Evolutionary conservation across 2,329 filamentous ascomycete species (phyloP).

Genomic region (Penicillium sp.): DNA sequence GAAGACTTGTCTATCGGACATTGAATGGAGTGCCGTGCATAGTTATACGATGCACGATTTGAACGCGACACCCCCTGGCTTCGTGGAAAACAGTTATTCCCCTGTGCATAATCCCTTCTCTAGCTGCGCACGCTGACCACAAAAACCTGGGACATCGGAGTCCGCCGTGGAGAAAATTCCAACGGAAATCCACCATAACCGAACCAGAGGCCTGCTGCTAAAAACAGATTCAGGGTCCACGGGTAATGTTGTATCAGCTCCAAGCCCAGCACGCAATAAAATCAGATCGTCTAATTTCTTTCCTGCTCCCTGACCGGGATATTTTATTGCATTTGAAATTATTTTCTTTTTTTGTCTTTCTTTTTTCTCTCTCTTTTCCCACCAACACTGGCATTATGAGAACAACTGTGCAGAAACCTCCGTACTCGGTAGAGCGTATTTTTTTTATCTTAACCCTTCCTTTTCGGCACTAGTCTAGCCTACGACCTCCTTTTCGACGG

Average conservation of each 20-base stretch:
- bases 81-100: too few relatives aligned
- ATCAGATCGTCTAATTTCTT: constrained; percentile 9
- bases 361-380: not conserved
- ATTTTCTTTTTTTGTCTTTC: not conserved
- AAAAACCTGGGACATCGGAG: constrained; percentile 1
- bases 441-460: not conserved
- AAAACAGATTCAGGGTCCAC: constrained; percentile 35
- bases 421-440: not conserved
- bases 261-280: constrained; percentile 16
- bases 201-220: constrained; percentile 28
- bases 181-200: constrained; percentile 6
- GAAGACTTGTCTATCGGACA: not conserved
- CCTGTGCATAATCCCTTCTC: too few relatives aligned
- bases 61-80: too few relatives aligned
- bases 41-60: too few relatives aligned
- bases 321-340: not conserved
- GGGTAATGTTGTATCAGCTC: constrained; percentile 20
- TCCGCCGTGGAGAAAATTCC: constrained; percentile 4
- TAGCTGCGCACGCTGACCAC: too few relatives aligned
- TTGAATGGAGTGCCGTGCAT: too few relatives aligned
- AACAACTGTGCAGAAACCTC: not conserved
- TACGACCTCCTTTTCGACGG: constrained; percentile 2
- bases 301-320: not conserved
- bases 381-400: too few relatives aligned
- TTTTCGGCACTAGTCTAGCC: not conserved